These are phyloP conservation scores for Prunus padus DNA, from an alignment of 306 rosid genomes.

Conservation along the genomic window DNA sequence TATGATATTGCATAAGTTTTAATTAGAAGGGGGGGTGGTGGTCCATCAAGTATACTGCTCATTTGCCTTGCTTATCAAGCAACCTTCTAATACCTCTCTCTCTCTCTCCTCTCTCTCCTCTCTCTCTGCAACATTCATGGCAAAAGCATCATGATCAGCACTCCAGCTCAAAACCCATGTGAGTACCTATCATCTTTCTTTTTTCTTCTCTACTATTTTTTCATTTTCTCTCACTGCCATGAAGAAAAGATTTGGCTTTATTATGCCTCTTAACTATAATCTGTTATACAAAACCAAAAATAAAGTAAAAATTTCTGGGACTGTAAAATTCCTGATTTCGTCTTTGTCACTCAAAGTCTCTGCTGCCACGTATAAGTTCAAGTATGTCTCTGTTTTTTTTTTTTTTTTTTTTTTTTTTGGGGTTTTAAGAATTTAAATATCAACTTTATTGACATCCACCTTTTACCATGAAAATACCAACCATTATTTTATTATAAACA, in stretches of 20 bases:
- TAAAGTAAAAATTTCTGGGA: neutral
- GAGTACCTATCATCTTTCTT: conserved; percentile 60
- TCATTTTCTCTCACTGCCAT: conserved; percentile 26
- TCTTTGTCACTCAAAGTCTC: conserved; percentile 43
- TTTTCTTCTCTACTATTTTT: conserved; percentile 26
- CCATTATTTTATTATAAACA: neutral
- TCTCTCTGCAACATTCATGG: conserved; percentile 68
- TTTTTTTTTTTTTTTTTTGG: neutral
- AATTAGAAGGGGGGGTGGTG: conserved; percentile 75
- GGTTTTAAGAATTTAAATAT: neutral
- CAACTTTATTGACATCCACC: conserved; percentile 13
- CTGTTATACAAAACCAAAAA: conserved; percentile 6
- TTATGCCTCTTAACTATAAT: conserved; percentile 22
- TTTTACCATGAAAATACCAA: conserved; percentile 21
- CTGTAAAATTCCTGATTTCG: conserved; percentile 35
- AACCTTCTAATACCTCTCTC: conserved; percentile 44
- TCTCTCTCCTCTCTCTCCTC: conserved; percentile 38
- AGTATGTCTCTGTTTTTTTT: neutral
- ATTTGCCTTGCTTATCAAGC: conserved; percentile 91
- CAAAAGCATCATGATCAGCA: conserved; percentile 81
- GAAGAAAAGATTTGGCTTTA: conserved; percentile 12
- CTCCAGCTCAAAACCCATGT: conserved; percentile 83
- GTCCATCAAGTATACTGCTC: conserved; percentile 81
- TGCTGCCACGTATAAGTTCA: neutral
- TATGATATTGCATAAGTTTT: conserved; percentile 29